These are phyloP conservation scores for Calocera viscosa DNA, from an alignment of 768 basidiomycete genomes.

Conservation along the genomic window DNA sequence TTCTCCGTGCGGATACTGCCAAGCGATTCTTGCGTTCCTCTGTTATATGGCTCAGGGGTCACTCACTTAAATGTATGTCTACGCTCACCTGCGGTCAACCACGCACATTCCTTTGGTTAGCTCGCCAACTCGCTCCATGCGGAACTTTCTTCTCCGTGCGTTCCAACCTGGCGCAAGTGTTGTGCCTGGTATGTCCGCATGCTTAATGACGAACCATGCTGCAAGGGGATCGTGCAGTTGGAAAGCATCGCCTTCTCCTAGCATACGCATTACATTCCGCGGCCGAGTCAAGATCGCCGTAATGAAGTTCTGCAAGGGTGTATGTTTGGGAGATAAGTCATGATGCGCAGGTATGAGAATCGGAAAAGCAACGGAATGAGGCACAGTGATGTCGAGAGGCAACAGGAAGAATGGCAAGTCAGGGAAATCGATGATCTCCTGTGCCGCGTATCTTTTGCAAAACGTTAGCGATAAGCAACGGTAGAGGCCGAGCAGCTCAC, in stretches of 20 bases:
- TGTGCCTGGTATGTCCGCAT: constrained; percentile 9
- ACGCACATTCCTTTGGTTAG: constrained; percentile 22
- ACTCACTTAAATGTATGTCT: background rate
- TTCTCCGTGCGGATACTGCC: background rate
- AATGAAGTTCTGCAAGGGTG: constrained; percentile 18
- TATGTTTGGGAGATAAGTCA: background rate
- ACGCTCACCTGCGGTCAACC: constrained; percentile 17
- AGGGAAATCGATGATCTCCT: constrained; percentile 20
- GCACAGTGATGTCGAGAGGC: constrained; percentile 33
- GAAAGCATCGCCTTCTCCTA: constrained; percentile 21
- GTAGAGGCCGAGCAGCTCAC: constrained; percentile 13
- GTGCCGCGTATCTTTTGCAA: constrained; percentile 30
- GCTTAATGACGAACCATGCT: constrained; percentile 29
- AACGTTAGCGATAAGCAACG: constrained; percentile 12
- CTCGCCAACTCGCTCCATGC: constrained; percentile 21
- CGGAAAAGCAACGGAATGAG: constrained; percentile 30
- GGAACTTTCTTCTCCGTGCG: constrained; percentile 15
- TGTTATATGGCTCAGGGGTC: background rate
- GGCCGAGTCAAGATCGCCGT: constrained; percentile 30
- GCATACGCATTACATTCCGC: constrained; percentile 26
- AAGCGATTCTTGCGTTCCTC: background rate
- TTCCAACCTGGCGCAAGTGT: constrained; percentile 13
- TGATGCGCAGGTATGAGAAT: constrained; percentile 21
- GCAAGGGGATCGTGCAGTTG: constrained; percentile 36
- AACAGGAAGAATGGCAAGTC: constrained; percentile 23